These are phyloP conservation scores for Colletotrichum horii DNA, from an alignment of 2,329 filamentous ascomycete genomes.

Conservation along the genomic window DNA sequence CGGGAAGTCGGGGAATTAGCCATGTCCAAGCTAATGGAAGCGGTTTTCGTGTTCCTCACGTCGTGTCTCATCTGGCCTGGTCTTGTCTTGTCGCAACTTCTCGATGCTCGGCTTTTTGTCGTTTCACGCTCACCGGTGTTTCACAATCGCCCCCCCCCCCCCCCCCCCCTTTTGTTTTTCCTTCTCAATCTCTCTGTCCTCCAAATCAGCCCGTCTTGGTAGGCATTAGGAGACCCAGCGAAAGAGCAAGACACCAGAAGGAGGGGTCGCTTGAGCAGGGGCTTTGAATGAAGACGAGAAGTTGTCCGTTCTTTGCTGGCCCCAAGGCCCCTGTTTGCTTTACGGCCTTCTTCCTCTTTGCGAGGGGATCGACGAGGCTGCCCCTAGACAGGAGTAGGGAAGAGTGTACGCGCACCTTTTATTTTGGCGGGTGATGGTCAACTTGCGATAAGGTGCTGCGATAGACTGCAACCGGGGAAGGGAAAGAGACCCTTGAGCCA, in stretches of 20 bases:
- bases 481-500: not conserved
- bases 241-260: not conserved
- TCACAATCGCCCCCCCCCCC: not conserved
- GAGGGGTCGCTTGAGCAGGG: not conserved
- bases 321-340: not conserved
- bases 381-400: not conserved
- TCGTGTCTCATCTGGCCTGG: not conserved
- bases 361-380: not conserved
- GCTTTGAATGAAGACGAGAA: not conserved
- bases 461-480: not conserved
- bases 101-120: not conserved
- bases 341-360: not conserved
- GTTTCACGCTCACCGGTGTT: slow-evolving; percentile 8
- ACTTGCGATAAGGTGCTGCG: not conserved
- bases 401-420: not conserved
- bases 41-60: not conserved
- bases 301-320: not conserved
- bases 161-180: not conserved
- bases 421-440: not conserved
- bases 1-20: not conserved
- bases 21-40: not conserved
- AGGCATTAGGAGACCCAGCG: not conserved
- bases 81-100: not conserved
- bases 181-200: not conserved
- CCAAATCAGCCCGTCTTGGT: not conserved